Percentiles rank a stretch among this genome's conserved stretches.
Evolutionary conservation across 2,329 filamentous ascomycete genomes (phyloP).

Genomic region (Hymenoscyphus occultus): DNA sequence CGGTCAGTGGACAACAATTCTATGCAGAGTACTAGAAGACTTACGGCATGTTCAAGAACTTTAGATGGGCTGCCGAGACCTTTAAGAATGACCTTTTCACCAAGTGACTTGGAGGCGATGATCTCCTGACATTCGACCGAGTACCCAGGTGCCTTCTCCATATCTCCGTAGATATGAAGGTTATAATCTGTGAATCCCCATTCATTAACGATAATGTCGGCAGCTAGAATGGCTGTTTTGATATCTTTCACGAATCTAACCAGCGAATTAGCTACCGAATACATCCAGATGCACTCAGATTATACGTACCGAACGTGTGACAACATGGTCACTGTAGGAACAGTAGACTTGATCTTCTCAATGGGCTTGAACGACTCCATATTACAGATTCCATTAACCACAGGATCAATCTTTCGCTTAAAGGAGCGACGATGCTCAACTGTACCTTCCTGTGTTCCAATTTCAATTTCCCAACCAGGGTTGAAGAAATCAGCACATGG

Average conservation of each 20-base stretch:
- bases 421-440: constrained; percentile 56
- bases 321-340: constrained; percentile 62
- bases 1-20: neutral
- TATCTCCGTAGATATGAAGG: constrained; percentile 60
- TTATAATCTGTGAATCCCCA: constrained; percentile 63
- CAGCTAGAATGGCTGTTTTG: constrained; percentile 60
- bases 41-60: constrained; percentile 37
- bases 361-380: constrained; percentile 57
- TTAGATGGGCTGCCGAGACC: constrained; percentile 15
- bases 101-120: constrained; percentile 32
- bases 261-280: neutral
- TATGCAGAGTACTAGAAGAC: neutral
- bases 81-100: constrained; percentile 35
- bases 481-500: constrained; percentile 61
- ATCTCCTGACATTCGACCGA: constrained; percentile 54
- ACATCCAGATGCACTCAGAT: neutral
- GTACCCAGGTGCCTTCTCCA: constrained; percentile 60
- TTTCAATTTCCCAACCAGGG: constrained; percentile 60
- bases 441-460: constrained; percentile 56
- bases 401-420: constrained; percentile 58
- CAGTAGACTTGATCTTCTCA: constrained; percentile 54
- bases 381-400: constrained; percentile 63
- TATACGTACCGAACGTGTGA: constrained; percentile 51
- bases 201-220: constrained; percentile 62
- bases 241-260: constrained; percentile 55